Evolutionary conservation across 352 stramenopile genomes (phyloP).

Genomic region (Phytophthora citricola): DNA sequence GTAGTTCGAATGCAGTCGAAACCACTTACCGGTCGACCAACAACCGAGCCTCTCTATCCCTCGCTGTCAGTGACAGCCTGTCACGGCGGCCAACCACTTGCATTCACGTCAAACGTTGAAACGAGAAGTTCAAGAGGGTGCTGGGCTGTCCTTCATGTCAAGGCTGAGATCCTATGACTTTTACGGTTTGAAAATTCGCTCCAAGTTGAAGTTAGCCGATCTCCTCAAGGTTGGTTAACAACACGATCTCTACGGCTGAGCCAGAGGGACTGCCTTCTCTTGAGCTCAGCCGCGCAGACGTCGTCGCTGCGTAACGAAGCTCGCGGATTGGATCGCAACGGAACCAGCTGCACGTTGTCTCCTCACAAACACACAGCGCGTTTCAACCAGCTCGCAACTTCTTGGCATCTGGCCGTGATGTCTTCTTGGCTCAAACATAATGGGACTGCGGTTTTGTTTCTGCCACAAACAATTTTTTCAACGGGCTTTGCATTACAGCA

Average conservation of each 20-base stretch:
- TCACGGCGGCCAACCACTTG: not conserved
- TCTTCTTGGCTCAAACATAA: conserved; percentile 6
- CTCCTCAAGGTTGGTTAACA: conserved; percentile 1
- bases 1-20: not conserved
- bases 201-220: not conserved
- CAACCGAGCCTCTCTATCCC: too few relatives aligned
- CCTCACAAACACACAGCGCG: not conserved
- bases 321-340: conserved; percentile 7
- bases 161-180: too few relatives aligned
- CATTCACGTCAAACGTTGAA: not conserved
- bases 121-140: too few relatives aligned
- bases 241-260: not conserved
- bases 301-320: not conserved
- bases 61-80: too few relatives aligned
- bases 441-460: conserved; percentile 12
- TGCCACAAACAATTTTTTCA: conserved; percentile 18
- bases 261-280: not conserved
- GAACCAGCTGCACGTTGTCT: conserved; percentile 10
- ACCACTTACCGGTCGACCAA: too few relatives aligned
- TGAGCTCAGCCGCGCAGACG: conserved; percentile 8
- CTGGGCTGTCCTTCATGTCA: too few relatives aligned
- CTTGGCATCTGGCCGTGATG: conserved; percentile 15
- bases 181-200: too few relatives aligned
- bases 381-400: not conserved
- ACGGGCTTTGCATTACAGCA: conserved; percentile 14